phyloP scores from a whole-genome alignment of 306 rosid species.

The Prunus padus region DNA sequence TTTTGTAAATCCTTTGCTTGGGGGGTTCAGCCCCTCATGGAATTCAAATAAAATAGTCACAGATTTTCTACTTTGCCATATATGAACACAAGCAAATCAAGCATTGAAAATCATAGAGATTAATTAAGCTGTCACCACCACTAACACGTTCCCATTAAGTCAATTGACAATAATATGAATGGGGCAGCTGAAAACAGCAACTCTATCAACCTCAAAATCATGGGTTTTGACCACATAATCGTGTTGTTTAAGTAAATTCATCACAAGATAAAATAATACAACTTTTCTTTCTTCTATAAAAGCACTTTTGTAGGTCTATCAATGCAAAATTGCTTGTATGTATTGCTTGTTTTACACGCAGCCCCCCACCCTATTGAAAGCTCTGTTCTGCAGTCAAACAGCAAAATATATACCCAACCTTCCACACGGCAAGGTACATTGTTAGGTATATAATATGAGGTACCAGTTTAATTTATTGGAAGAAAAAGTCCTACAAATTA shows the following conservation, averaged over 20 bases:
- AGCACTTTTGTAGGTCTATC: neutral
- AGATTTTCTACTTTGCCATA: neutral
- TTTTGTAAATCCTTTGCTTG: neutral
- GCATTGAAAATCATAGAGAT: neutral
- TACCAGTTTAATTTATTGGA: neutral
- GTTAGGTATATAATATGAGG: neutral
- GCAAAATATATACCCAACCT: neutral
- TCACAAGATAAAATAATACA: neutral
- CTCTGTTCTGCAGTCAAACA: neutral
- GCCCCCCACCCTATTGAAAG: neutral
- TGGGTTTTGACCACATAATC: neutral
- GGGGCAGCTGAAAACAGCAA: neutral
- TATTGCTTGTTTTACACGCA: slow-evolving; percentile 9
- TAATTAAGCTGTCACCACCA: neutral
- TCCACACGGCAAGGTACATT: neutral
- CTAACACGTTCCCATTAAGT: neutral
- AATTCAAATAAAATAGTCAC: neutral
- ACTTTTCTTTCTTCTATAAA: neutral
- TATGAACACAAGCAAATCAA: neutral
- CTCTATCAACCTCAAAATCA: neutral
- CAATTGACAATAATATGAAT: neutral
- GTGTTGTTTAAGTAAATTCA: neutral
- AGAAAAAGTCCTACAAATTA: neutral
- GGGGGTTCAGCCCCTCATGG: neutral
- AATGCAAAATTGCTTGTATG: no score